Evolutionary conservation across 2,329 filamentous ascomycete genomes (phyloP).

Genomic region (Cercospora berteroae): DNA sequence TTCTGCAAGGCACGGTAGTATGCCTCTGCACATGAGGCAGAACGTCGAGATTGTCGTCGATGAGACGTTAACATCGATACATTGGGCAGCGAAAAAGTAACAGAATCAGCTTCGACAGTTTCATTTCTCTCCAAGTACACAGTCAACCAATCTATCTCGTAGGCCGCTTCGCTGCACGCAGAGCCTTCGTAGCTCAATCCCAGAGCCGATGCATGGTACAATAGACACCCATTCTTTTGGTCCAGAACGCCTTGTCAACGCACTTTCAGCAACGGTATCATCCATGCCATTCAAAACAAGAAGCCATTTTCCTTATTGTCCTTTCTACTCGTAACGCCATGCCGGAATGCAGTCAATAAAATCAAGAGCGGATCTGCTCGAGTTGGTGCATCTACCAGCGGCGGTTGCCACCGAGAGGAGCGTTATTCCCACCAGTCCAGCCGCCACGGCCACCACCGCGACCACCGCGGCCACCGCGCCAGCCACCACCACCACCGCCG

Average conservation of each 20-base stretch:
- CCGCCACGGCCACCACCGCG: constrained; percentile 51
- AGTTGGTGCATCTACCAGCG: constrained; percentile 49
- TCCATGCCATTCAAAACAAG: constrained; percentile 11
- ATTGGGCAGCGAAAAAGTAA: too few species aligned
- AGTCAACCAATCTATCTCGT: not conserved
- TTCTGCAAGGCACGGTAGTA: not conserved
- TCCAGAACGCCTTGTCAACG: constrained; percentile 4
- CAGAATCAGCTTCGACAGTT: not conserved
- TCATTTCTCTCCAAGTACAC: not conserved
- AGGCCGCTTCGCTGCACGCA: not conserved
- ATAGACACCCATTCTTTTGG: not conserved
- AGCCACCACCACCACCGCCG: constrained; percentile 69
- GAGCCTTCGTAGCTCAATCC: constrained; percentile 8
- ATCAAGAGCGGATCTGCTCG: not conserved
- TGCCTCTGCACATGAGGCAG: not conserved
- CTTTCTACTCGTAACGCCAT: constrained; percentile 25
- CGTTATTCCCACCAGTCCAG: constrained; percentile 58
- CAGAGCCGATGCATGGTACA: constrained; percentile 15
- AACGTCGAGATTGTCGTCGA: too few species aligned
- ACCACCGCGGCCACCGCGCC: constrained; percentile 47
- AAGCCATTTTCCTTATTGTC: constrained; percentile 13
- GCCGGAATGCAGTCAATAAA: constrained; percentile 21
- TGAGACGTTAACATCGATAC: too few species aligned
- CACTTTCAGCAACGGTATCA: constrained; percentile 14
- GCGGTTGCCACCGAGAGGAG: constrained; percentile 55